Evolutionary conservation across 108 stramenopile genomes (phyloP), one percentile per base, ranked within the genome.

Genomic region (Nannochloropsis oceanica): DNA sequence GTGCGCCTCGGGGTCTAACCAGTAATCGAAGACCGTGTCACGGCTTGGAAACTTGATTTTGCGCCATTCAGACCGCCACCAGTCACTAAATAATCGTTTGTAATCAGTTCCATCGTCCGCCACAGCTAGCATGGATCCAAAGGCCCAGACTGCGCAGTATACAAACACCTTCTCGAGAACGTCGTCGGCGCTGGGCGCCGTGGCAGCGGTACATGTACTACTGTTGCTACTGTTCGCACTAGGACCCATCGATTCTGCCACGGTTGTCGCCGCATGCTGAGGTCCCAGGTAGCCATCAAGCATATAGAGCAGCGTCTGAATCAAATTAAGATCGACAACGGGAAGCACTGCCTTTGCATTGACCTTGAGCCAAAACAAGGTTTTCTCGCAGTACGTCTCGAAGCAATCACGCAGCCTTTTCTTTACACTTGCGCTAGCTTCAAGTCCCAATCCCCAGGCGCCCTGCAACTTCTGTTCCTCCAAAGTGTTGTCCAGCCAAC

Each of bases 21-120:
- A 94, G 90, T 95, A 95, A 89, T 95, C 94, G 84, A 95, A 95
- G n/a, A 95, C 93, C 20, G 94, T 93, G 44, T 94, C 93, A 27
- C 93, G 93, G 44, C 88, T 84, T 10, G 94, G 94, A 50, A 94
- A 91, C 81, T 94, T 94, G 80, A 95, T 93, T 79, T 86, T 90
- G 81, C 93, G 93, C 90, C 92, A 95, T 26, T 93, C 89, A 0
- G 85, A 82, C 42, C 92, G 87, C 94, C 94, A 95, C 89, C 90
- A 95, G 44, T 94, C 93, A 27, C 88, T 89, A 86, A 95, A 93
- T 44, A 93, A 18, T 50, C 90, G 92, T 43, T 92, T 91, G 91
- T 94, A 93, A 87, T 94, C 94, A 20, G 91, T 92, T n/a, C 94
- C 93, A 81, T 94, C 94, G 79, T 91, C 93, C 42, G 90, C 84